These are phyloP conservation scores for Paraleonurus japonicus DNA, from an alignment of 257 asterid genomes.

Conservation along the genomic window DNA sequence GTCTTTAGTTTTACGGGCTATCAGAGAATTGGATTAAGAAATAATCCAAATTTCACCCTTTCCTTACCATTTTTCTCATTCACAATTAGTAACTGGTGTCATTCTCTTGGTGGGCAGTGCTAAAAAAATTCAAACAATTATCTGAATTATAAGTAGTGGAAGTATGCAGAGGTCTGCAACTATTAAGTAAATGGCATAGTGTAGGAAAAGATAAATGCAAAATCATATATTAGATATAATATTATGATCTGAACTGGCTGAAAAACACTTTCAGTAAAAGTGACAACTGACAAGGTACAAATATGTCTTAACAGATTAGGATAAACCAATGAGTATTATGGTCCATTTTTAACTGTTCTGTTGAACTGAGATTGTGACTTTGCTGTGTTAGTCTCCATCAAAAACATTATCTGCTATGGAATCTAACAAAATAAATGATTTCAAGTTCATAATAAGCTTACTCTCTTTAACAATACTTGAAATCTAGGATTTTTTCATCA, in stretches of 20 bases:
- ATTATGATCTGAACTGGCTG: not conserved
- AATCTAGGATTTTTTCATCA: not conserved
- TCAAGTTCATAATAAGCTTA: not conserved
- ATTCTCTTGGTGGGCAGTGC: not conserved
- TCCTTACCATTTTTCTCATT: not conserved
- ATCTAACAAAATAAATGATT: not conserved
- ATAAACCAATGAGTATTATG: not conserved
- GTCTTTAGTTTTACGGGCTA: not conserved
- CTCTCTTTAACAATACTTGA: not conserved
- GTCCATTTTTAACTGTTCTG: not conserved
- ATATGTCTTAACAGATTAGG: not conserved
- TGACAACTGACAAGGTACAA: not conserved
- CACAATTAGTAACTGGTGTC: not conserved
- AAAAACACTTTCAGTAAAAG: not conserved
- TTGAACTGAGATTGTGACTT: not conserved
- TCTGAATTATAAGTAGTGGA: not conserved
- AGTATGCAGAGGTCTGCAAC: not conserved
- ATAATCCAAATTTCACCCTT: not conserved
- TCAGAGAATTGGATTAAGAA: not conserved
- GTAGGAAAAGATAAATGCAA: not conserved
- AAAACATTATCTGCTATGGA: not conserved
- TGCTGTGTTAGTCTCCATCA: not conserved
- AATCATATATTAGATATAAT: not conserved
- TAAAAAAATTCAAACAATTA: not conserved
- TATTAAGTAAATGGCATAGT: not conserved